Evolutionary conservation across 441 rosid genomes (phyloP).

Genomic region (Pelargonium cotyledonis): DNA sequence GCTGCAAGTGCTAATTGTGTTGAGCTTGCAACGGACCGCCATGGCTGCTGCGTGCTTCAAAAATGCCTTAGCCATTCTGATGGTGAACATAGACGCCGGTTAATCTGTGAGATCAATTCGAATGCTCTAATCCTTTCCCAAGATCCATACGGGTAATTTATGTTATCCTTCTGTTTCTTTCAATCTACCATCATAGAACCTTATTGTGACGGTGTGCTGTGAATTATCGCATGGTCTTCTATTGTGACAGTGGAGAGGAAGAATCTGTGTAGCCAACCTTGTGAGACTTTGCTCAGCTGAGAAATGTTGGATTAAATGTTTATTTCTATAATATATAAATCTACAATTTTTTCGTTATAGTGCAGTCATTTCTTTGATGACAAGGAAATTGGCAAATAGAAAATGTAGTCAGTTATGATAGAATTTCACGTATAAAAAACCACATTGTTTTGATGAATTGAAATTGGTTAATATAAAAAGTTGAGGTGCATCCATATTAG

Average conservation of each 20-base stretch:
- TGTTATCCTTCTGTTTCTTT: constrained; percentile 3
- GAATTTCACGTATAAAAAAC: too few relatives aligned
- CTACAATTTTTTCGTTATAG: too few relatives aligned
- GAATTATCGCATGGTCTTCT: background rate
- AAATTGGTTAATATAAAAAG: too few relatives aligned
- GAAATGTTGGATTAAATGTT: background rate
- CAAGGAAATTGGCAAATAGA: too few relatives aligned
- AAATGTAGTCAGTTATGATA: too few relatives aligned
- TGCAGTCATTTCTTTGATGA: too few relatives aligned
- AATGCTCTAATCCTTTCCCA: constrained; percentile 70
- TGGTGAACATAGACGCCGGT: constrained; percentile 42
- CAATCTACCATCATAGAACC: background rate
- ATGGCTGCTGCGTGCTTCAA: constrained; percentile 86
- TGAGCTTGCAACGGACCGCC: constrained; percentile 71
- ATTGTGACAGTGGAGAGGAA: too few relatives aligned
- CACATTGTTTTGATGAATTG: too few relatives aligned
- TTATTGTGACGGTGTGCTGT: background rate
- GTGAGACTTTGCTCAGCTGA: background rate
- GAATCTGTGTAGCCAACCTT: background rate
- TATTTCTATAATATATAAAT: too few relatives aligned
- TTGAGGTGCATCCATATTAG: too few relatives aligned
- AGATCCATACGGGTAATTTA: constrained; percentile 68
- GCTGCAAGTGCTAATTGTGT: constrained; percentile 58
- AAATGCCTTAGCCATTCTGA: constrained; percentile 55
- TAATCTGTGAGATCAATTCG: constrained; percentile 53